Conservation (phyloP, 768 basidiomycete species). For the Lentinus tigrinus region DNA sequence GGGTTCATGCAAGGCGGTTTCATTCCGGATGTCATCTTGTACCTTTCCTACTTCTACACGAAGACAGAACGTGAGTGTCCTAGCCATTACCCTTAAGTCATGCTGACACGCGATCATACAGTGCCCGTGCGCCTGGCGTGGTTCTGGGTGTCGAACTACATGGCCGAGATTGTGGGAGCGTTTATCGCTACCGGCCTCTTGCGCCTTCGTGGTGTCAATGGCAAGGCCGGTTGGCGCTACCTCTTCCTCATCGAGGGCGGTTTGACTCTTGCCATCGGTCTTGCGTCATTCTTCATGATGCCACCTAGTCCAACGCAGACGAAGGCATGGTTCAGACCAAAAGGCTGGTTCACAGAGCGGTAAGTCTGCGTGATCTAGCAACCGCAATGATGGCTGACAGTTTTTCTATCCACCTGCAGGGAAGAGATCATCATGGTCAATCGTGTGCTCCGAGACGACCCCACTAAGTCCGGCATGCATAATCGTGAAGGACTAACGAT, state of each 20-base stretch:
- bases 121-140: conserved; percentile 67
- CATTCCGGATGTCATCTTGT: conserved; percentile 63
- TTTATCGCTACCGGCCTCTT: conserved; percentile 69
- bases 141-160: conserved; percentile 66
- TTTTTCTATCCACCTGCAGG: conserved; percentile 26
- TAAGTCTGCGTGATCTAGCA: conserved; percentile 13
- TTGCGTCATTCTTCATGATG: conserved; percentile 55
- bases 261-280: conserved; percentile 48
- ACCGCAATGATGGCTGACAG: neutral
- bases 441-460: conserved; percentile 61
- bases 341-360: conserved; percentile 67
- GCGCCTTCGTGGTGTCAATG: conserved; percentile 48
- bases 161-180: conserved; percentile 51
- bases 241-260: conserved; percentile 56
- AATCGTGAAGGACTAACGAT: conserved; percentile 62
- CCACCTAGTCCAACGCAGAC: conserved; percentile 67
- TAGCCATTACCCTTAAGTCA: neutral
- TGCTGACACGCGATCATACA: conserved; percentile 16
- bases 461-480: conserved; percentile 67
- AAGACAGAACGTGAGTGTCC: conserved; percentile 46
- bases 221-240: conserved; percentile 58
- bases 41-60: conserved; percentile 66
- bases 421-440: conserved; percentile 69
- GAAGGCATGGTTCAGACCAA: conserved; percentile 54
- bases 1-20: conserved; percentile 67